phyloP scores from a whole-genome alignment of 2,329 filamentous ascomycete genomes.

The Diaporthe eres region DNA sequence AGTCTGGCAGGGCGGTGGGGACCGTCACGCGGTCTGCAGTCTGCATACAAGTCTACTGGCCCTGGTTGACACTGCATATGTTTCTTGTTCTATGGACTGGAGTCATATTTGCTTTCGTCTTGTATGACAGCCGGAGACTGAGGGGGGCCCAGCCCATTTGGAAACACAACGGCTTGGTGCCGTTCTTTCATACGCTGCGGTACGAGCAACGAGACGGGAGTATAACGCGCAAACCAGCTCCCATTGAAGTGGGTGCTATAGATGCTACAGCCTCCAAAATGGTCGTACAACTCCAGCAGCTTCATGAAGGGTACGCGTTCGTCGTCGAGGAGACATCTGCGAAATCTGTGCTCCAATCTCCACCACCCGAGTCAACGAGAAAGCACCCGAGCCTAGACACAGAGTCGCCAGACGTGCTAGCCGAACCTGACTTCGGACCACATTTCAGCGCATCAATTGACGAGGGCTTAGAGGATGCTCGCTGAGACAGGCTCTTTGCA shows the following conservation, averaged over 20 bases:
- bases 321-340: not conserved
- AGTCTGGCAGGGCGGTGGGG: not conserved
- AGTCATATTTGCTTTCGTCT: not conserved
- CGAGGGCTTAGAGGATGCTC: not conserved
- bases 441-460: not conserved
- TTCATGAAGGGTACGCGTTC: not conserved
- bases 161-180: not conserved
- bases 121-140: not conserved
- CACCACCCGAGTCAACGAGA: not conserved
- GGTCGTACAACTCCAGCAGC: not conserved
- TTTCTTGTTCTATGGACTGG: not conserved
- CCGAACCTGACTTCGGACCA: not conserved
- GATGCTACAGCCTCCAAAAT: not conserved
- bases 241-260: not conserved
- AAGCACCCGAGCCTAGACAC: not conserved
- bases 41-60: not conserved
- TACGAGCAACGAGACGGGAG: not conserved
- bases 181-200: not conserved
- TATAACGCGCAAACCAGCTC: too few species aligned
- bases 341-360: not conserved
- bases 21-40: not conserved
- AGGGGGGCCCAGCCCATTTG: not conserved
- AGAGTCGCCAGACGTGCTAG: not conserved
- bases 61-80: not conserved
- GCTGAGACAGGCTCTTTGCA: not conserved